Conservation (phyloP, 768 basidiomycete species). For the Antrodiella citrinella region DNA sequence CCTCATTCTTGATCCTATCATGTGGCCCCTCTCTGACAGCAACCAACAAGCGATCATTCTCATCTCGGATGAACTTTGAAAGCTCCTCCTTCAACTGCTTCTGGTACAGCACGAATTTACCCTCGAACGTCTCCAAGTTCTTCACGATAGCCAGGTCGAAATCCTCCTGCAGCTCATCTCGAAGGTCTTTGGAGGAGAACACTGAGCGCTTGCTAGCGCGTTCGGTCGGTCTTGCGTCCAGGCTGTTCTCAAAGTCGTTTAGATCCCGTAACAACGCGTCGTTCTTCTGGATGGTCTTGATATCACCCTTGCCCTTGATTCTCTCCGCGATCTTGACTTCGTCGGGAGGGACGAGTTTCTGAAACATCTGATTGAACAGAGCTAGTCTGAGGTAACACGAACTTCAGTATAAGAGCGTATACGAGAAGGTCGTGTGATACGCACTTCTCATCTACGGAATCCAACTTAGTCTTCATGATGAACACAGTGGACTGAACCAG, state of each 20-base stretch:
- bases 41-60: conserved; percentile 15
- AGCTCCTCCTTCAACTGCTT: conserved; percentile 13
- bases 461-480: neutral
- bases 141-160: conserved; percentile 13
- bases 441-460: neutral
- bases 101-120: conserved; percentile 16
- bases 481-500: neutral
- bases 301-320: conserved; percentile 17
- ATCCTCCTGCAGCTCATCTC: conserved; percentile 17
- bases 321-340: conserved; percentile 6
- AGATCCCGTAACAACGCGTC: conserved; percentile 14
- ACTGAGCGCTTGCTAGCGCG: conserved; percentile 1
- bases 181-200: conserved; percentile 17
- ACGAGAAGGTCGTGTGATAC: neutral
- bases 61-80: conserved; percentile 10
- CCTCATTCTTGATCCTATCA: conserved; percentile 19
- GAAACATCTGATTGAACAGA: conserved; percentile 5
- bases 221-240: neutral
- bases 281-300: conserved; percentile 11
- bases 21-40: conserved; percentile 19
- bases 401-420: neutral
- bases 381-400: conserved; percentile 1
- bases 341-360: conserved; percentile 6
- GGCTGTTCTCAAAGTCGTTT: conserved; percentile 7
- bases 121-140: conserved; percentile 13